Evolutionary conservation across 805 yeast genomes (phyloP).

Genomic region (Naumovozyma baii): DNA sequence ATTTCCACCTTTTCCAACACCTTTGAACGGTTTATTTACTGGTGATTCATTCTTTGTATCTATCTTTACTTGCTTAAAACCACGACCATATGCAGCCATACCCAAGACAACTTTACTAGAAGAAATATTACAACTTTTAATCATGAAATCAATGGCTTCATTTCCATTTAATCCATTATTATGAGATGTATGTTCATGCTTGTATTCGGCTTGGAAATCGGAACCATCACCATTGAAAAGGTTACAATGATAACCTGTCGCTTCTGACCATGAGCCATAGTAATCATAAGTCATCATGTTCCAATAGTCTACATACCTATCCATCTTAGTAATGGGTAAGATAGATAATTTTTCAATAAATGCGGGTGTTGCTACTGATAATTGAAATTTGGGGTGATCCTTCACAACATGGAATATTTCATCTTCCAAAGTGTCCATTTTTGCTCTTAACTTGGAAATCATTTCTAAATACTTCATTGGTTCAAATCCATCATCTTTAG

Average conservation of each 20-base stretch:
- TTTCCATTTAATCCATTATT: conserved; percentile 38
- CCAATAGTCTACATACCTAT: conserved; percentile 53
- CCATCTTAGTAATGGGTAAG: conserved; percentile 46
- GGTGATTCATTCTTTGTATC: conserved; percentile 12
- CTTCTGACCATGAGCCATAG: conserved; percentile 63
- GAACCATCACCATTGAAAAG: conserved; percentile 29
- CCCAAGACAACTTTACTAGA: conserved; percentile 60
- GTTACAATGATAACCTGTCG: conserved; percentile 63
- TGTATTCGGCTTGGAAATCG: conserved; percentile 3
- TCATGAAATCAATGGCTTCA: conserved; percentile 38
- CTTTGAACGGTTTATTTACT: conserved; percentile 35
- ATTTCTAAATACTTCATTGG: conserved; percentile 37
- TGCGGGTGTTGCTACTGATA: conserved; percentile 75
- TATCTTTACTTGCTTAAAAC: conserved; percentile 36
- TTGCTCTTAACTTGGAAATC: conserved; percentile 33
- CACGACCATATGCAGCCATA: conserved; percentile 77
- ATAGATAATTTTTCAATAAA: conserved; percentile 36
- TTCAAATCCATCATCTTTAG: conserved; percentile 37
- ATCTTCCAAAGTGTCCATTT: conserved; percentile 34
- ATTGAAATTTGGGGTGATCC: conserved; percentile 27
- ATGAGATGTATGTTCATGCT: conserved; percentile 8
- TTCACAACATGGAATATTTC: conserved; percentile 11
- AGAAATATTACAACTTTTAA: conserved; percentile 32
- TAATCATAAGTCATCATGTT: conserved; percentile 91
- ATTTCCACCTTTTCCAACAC: conserved; percentile 33